Evolutionary conservation across 2,329 filamentous ascomycete species (phyloP).

Genomic region (Sordariomycetes sp.): DNA sequence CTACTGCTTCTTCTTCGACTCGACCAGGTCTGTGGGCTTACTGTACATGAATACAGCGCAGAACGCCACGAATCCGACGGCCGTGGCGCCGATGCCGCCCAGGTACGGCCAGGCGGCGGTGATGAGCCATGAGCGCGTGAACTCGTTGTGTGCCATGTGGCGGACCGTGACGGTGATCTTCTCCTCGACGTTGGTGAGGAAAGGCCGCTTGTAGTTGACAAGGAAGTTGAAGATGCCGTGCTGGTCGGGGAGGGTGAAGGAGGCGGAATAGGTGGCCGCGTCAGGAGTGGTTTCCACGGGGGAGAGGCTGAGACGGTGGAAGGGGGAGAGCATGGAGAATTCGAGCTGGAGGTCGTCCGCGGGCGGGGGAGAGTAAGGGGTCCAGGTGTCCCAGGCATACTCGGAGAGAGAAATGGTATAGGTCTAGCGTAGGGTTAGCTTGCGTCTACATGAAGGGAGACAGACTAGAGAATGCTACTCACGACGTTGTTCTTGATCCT

Average conservation of each 20-base stretch:
- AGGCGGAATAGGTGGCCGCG: constrained; percentile 60
- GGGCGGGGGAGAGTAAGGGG: constrained; percentile 59
- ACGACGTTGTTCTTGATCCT: constrained; percentile 95
- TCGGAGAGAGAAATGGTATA: constrained; percentile 87
- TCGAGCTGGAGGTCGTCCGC: constrained; percentile 81
- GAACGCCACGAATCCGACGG: constrained; percentile 76
- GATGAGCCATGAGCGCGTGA: constrained; percentile 82
- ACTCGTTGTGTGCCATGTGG: constrained; percentile 97
- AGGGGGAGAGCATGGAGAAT: constrained; percentile 97
- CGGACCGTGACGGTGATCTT: constrained; percentile 91
- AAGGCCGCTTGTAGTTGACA: constrained; percentile 93
- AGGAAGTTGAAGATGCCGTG: constrained; percentile 99
- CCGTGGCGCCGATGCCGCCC: constrained; percentile 72
- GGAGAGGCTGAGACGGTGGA: constrained; percentile 73
- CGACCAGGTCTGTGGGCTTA: constrained; percentile 27
- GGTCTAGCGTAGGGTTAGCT: constrained; percentile 40
- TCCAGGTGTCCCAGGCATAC: constrained; percentile 64
- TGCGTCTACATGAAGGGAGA: constrained; percentile 6
- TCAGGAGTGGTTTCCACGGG: constrained; percentile 48
- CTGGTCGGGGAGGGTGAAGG: constrained; percentile 84
- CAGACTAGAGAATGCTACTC: constrained; percentile 29
- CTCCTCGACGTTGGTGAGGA: constrained; percentile 81
- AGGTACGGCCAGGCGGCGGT: constrained; percentile 93
- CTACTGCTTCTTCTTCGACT: constrained; percentile 36
- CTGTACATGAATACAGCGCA: constrained; percentile 79